Conservation (phyloP, 345 rosid genomes). For the Brassica cretica region DNA sequence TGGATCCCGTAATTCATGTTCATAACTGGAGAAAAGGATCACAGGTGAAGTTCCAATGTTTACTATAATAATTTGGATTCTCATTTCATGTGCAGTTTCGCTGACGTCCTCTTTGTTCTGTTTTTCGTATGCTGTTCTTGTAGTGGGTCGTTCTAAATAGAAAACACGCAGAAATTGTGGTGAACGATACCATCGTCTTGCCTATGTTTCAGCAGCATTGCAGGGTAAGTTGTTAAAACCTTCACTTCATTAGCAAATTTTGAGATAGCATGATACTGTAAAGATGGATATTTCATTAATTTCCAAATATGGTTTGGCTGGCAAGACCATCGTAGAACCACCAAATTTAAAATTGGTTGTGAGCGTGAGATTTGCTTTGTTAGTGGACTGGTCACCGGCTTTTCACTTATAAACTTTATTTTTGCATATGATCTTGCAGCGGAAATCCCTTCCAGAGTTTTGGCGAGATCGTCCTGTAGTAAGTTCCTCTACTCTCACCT, state of each 20-base stretch:
- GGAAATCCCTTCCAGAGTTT: slow-evolving; percentile 86
- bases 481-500: slow-evolving; percentile 42
- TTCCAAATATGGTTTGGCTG: slow-evolving; percentile 2
- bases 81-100: slow-evolving; percentile 11
- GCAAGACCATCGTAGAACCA: slow-evolving; percentile 2
- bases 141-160: slow-evolving; percentile 92
- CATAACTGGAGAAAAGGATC: slow-evolving; percentile 98
- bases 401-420: not conserved
- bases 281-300: not conserved
- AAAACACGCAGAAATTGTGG: slow-evolving; percentile 85
- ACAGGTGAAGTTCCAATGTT: slow-evolving; percentile 55
- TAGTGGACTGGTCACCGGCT: slow-evolving; percentile 10
- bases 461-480: slow-evolving; percentile 87
- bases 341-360: not conserved
- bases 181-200: slow-evolving; percentile 74
- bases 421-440: slow-evolving; percentile 49
- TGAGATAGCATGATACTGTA: not conserved
- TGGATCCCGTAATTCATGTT: slow-evolving; percentile 74
- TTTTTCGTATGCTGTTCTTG: slow-evolving; percentile 31
- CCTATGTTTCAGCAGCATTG: slow-evolving; percentile 88
- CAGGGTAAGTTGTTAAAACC: slow-evolving; percentile 59
- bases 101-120: slow-evolving; percentile 16
- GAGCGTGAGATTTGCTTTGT: slow-evolving; percentile 12
- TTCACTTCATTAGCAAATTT: slow-evolving; percentile 9
- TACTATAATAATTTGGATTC: not conserved